A percentile compares a stretch with the other conserved stretches of the same genome.
Evolutionary conservation across 306 rosid species (phyloP).

Genomic region (Rosa chinensis): DNA sequence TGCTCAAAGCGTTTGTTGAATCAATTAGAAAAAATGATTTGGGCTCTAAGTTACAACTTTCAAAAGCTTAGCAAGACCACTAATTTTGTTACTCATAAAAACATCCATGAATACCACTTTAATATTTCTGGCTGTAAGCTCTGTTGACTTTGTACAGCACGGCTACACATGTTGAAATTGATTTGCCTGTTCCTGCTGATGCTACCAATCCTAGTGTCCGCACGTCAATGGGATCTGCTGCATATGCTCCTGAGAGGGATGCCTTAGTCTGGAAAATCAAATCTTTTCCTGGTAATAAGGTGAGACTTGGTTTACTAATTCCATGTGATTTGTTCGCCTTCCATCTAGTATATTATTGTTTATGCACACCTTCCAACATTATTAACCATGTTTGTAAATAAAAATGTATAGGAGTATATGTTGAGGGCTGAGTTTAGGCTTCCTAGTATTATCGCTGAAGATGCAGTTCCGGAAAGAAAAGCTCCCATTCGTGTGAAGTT

Average conservation of each 20-base stretch:
- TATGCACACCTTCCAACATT: neutral
- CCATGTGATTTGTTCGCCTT: neutral
- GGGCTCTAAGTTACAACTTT: neutral
- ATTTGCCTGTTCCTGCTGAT: conserved; percentile 77
- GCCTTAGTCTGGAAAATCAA: conserved; percentile 80
- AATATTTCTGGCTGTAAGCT: conserved; percentile 6
- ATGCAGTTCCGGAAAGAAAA: conserved; percentile 78
- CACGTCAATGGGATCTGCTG: conserved; percentile 83
- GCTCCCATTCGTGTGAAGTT: conserved; percentile 84
- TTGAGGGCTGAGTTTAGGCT: conserved; percentile 82
- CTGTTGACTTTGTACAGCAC: conserved; percentile 44
- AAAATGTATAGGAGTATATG: conserved; percentile 64
- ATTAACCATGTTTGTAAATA: neutral
- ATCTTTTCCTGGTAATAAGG: conserved; percentile 90
- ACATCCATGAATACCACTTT: conserved; percentile 5
- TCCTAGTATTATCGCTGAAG: conserved; percentile 83
- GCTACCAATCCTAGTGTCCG: conserved; percentile 77
- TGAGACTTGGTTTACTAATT: conserved; percentile 16
- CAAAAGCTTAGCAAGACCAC: conserved; percentile 6
- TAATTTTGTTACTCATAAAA: neutral
- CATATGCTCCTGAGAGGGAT: conserved; percentile 81
- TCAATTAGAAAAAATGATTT: conserved; percentile 1
- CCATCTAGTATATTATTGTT: neutral
- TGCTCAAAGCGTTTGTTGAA: neutral
- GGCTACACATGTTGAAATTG: conserved; percentile 73